Percentiles rank a stretch among this genome's conserved stretches.
Evolutionary conservation across 1,284 basidiomycete species (phyloP).

Genomic region (Mycosarcoma maydis): DNA sequence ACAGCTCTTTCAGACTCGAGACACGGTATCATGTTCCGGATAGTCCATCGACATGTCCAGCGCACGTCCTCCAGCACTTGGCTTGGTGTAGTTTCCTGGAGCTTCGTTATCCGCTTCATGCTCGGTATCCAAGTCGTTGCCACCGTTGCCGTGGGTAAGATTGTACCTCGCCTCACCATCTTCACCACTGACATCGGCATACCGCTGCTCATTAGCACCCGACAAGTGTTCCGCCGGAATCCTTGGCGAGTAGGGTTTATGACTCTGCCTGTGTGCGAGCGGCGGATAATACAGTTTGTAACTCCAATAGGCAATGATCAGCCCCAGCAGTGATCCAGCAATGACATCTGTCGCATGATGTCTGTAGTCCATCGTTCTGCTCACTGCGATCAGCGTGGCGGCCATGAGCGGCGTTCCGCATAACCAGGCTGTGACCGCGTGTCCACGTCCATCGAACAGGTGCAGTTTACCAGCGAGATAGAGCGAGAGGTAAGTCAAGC

Average conservation of each 20-base stretch:
- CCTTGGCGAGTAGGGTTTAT: constrained; percentile 52
- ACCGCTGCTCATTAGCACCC: constrained; percentile 2
- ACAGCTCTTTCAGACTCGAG: constrained; percentile 15
- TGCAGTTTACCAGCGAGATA: constrained; percentile 83
- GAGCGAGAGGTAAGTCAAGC: constrained; percentile 86
- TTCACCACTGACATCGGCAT: not conserved
- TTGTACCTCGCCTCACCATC: constrained; percentile 3
- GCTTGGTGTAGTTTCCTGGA: constrained; percentile 3
- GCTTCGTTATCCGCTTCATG: too few species aligned
- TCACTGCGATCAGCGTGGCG: constrained; percentile 84
- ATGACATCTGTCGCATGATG: constrained; percentile 74
- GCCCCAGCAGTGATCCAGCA: constrained; percentile 80
- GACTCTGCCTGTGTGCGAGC: constrained; percentile 33
- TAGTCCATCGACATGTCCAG: constrained; percentile 18
- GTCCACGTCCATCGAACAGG: constrained; percentile 82
- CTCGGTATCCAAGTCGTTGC: not conserved
- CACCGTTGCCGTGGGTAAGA: not conserved
- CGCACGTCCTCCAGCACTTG: not conserved
- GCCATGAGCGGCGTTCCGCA: constrained; percentile 79
- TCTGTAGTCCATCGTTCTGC: constrained; percentile 68
- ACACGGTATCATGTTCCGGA: constrained; percentile 36
- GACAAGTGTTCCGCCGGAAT: constrained; percentile 36
- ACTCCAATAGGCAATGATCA: constrained; percentile 73
- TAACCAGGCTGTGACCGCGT: constrained; percentile 87
- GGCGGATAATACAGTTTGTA: constrained; percentile 57